A percentile compares a stretch with the other conserved stretches of the same genome.
Evolutionary conservation across 768 basidiomycete genomes (phyloP).

Genomic region (Pulveroboletus sp.): DNA sequence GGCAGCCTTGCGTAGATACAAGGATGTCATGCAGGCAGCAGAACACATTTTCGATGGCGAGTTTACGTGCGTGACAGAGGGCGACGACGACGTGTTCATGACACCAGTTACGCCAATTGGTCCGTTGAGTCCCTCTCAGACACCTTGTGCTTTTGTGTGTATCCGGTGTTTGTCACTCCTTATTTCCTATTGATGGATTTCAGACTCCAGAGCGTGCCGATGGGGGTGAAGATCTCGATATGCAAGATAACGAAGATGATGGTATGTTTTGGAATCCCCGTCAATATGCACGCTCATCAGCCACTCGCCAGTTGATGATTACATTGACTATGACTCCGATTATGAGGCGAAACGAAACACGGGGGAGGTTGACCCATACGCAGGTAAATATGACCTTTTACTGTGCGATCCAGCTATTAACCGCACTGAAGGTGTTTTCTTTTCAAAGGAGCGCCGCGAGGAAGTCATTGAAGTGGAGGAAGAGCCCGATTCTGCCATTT

Average conservation of each 20-base stretch:
- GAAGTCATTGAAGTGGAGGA: conserved; percentile 92
- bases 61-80: conserved; percentile 64
- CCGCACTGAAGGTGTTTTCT: conserved; percentile 68
- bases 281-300: conserved; percentile 7
- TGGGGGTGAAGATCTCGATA: conserved; percentile 45
- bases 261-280: conserved; percentile 26
- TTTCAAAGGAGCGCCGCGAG: conserved; percentile 89
- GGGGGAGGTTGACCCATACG: conserved; percentile 81
- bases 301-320: conserved; percentile 44
- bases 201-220: conserved; percentile 60
- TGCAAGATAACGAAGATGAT: conserved; percentile 49
- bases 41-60: conserved; percentile 82
- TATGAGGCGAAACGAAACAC: conserved; percentile 46
- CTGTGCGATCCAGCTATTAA: conserved; percentile 3
- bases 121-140: conserved; percentile 27
- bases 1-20: conserved; percentile 74
- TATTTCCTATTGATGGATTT: conserved; percentile 1
- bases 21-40: conserved; percentile 90
- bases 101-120: conserved; percentile 20
- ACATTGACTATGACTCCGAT: conserved; percentile 81
- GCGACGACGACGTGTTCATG: conserved; percentile 50
- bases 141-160: conserved; percentile 24
- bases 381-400: conserved; percentile 45
- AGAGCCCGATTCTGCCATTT: conserved; percentile 48
- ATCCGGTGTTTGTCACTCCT: not conserved